phyloP scores from a whole-genome alignment of 2,329 filamentous ascomycete genomes.

The Pseudogymnoascus pannorum region DNA sequence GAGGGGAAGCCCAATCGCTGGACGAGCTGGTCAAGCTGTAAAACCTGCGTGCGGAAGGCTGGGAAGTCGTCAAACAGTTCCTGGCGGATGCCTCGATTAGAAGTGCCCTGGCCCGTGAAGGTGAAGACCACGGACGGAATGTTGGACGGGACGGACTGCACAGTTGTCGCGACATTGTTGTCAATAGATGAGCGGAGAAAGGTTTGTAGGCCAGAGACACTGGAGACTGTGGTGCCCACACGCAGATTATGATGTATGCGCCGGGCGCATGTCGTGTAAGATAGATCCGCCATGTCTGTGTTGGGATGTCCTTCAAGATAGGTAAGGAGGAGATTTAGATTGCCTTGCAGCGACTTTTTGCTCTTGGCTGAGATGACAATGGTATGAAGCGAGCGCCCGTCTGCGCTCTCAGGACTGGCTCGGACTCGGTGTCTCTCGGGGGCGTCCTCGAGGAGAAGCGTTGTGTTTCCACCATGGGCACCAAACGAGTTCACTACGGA shows the following conservation, averaged over 20 bases:
- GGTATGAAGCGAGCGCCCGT: slow-evolving; percentile 30
- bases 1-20: neutral
- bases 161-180: no score
- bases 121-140: slow-evolving; percentile 29
- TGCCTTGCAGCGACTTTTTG: slow-evolving; percentile 10
- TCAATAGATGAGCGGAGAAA: no score
- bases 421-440: slow-evolving; percentile 23
- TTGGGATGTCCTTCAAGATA: no score
- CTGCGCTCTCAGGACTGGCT: no score
- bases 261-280: no score
- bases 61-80: slow-evolving; percentile 29
- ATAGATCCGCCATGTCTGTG: no score
- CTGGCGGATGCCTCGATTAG: slow-evolving; percentile 12
- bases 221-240: no score
- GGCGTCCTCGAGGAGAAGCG: slow-evolving; percentile 18
- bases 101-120: slow-evolving; percentile 30
- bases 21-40: neutral
- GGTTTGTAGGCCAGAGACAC: no score
- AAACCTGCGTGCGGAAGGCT: neutral
- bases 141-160: no score
- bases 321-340: no score
- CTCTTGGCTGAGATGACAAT: slow-evolving; percentile 41
- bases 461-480: slow-evolving; percentile 20
- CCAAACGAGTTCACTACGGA: slow-evolving; percentile 42
- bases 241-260: no score